Conservation (phyloP, 768 basidiomycete genomes). For the Agrocybe pediades region DNA sequence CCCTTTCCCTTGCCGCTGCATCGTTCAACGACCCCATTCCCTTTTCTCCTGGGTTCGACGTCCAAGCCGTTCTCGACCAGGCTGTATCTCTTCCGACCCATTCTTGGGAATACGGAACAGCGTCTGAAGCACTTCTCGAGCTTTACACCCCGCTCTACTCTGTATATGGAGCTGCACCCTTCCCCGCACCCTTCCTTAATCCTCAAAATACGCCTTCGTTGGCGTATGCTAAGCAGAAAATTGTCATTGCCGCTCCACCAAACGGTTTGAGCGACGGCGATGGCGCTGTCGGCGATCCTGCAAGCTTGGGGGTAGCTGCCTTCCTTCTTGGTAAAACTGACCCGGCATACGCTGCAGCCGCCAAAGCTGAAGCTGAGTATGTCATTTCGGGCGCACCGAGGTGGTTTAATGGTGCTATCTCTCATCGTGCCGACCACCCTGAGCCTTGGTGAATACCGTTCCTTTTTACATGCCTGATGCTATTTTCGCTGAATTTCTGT, state of each 20-base stretch:
- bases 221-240: constrained; percentile 40
- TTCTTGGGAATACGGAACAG: constrained; percentile 57
- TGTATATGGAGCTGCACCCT: constrained; percentile 38
- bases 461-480: background rate
- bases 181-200: constrained; percentile 30
- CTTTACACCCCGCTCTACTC: constrained; percentile 39
- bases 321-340: constrained; percentile 36
- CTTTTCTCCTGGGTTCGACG: background rate
- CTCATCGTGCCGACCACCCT: constrained; percentile 52
- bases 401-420: constrained; percentile 56
- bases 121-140: constrained; percentile 43
- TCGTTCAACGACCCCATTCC: background rate
- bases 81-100: background rate
- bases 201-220: constrained; percentile 28
- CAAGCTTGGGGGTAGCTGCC: constrained; percentile 50
- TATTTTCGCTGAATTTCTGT: background rate
- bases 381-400: constrained; percentile 46
- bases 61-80: background rate
- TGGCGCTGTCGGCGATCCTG: constrained; percentile 1
- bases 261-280: background rate
- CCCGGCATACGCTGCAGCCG: constrained; percentile 41
- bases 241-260: background rate
- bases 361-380: constrained; percentile 47
- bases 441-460: constrained; percentile 46
- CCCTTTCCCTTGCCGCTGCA: background rate